Evolutionary conservation across 1,284 basidiomycete species (phyloP).

Genomic region (Puccinia horiana): DNA sequence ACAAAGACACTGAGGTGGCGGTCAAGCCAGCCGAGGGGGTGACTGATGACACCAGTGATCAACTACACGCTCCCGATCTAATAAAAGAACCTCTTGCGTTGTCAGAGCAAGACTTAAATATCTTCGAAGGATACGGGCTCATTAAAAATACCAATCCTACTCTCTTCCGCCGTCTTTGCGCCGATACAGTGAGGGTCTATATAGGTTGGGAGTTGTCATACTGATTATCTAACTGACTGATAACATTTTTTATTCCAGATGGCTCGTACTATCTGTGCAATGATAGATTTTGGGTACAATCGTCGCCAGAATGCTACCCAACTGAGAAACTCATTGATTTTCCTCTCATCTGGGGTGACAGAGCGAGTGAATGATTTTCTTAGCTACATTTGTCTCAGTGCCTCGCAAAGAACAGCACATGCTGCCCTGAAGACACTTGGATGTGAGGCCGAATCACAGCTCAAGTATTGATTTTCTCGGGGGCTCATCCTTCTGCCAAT

Average conservation of each 20-base stretch:
- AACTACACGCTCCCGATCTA: background rate
- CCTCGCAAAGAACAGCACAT: background rate
- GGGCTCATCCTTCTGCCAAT: background rate
- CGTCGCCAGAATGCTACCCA: background rate
- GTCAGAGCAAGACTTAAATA: too few species aligned
- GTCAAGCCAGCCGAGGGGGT: too few species aligned
- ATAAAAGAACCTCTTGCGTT: too few species aligned
- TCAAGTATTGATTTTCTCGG: background rate
- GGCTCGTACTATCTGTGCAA: background rate
- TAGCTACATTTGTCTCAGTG: background rate
- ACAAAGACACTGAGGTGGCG: background rate
- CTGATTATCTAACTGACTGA: too few species aligned
- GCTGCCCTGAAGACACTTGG: background rate
- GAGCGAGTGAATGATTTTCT: background rate
- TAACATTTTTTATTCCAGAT: background rate
- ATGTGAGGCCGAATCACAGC: background rate
- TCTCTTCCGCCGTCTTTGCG: too few species aligned
- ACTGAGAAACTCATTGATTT: background rate
- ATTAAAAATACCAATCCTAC: too few species aligned
- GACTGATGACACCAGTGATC: too few species aligned
- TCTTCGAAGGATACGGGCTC: too few species aligned
- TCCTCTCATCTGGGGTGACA: background rate
- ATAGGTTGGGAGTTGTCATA: too few species aligned
- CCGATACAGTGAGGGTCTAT: too few species aligned
- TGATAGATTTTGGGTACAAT: background rate